Conservation (phyloP, 768 basidiomycete genomes). For the Mycena galopus region DNA sequence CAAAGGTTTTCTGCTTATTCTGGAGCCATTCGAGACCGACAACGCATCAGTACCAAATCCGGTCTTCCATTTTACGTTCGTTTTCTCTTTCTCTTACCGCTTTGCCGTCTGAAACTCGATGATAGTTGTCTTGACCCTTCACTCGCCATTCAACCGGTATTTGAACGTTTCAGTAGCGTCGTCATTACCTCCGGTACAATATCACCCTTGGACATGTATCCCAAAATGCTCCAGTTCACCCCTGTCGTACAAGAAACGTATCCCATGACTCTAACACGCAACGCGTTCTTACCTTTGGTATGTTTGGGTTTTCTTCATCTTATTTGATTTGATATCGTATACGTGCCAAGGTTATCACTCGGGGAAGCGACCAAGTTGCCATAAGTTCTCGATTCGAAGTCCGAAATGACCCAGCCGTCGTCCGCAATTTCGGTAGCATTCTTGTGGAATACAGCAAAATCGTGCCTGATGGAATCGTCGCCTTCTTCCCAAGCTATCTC, state of each 20-base stretch:
- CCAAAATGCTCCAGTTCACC: constrained; percentile 98
- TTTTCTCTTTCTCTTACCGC: constrained; percentile 24
- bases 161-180: constrained; percentile 97
- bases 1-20: constrained; percentile 92
- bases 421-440: constrained; percentile 98
- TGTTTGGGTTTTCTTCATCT: constrained; percentile 43
- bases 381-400: constrained; percentile 99
- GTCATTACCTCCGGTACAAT: constrained; percentile 99
- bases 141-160: constrained; percentile 96
- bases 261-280: constrained; percentile 96
- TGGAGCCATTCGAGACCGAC: constrained; percentile 99
- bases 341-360: constrained; percentile 86
- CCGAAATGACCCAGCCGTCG: constrained; percentile 98
- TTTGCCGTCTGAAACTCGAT: constrained; percentile 5
- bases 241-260: constrained; percentile 98
- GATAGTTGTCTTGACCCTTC: constrained; percentile 95
- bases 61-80: constrained; percentile 96
- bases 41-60: constrained; percentile 99
- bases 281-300: constrained; percentile 95
- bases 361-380: constrained; percentile 98
- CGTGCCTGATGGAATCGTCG: constrained; percentile 98
- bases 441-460: constrained; percentile 98
- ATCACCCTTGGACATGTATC: constrained; percentile 99
- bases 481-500: constrained; percentile 98
- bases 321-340: constrained; percentile 17